Percentiles rank a stretch among this genome's conserved stretches.
Conservation (phyloP, 495 filamentous ascomycete genomes). For the Xylaria longipes region DNA sequence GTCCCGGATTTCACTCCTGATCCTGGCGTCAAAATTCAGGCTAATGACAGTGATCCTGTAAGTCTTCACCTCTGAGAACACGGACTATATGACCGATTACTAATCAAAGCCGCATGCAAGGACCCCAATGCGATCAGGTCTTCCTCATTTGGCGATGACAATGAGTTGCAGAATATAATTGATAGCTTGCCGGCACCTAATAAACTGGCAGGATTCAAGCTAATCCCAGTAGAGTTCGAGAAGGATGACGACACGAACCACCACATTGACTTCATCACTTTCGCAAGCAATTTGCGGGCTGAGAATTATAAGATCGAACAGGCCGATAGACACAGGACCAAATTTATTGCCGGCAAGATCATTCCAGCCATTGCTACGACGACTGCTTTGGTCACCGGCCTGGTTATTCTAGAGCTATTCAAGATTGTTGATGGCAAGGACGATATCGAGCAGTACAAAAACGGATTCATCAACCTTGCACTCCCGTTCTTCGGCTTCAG, state of each 20-base stretch:
- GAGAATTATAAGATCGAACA: constrained; percentile 96
- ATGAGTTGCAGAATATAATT: constrained; percentile 73
- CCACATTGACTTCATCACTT: constrained; percentile 99
- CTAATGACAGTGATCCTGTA: constrained; percentile 88
- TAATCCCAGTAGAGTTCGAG: constrained; percentile 95
- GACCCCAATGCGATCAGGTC: constrained; percentile 79
- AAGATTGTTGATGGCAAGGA: constrained; percentile 96
- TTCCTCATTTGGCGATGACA: constrained; percentile 68
- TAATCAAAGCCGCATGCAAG: constrained; percentile 33
- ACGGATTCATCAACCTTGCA: constrained; percentile 96
- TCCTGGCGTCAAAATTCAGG: constrained; percentile 94
- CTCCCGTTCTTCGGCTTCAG: constrained; percentile 98
- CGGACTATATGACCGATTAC: constrained; percentile 19
- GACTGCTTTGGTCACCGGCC: constrained; percentile 91
- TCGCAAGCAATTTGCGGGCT: constrained; percentile 93
- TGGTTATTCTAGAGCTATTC: constrained; percentile 92
- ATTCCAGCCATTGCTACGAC: constrained; percentile 99
- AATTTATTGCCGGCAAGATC: constrained; percentile 99
- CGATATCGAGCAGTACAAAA: constrained; percentile 98
- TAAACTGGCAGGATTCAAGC: constrained; percentile 80
- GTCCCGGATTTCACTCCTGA: constrained; percentile 95
- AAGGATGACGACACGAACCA: constrained; percentile 98
- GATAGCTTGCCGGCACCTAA: constrained; percentile 76
- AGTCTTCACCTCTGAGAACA: constrained; percentile 30
- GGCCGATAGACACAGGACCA: constrained; percentile 95